A percentile compares a stretch with the other conserved stretches of the same genome.
phyloP scores from a whole-genome alignment of 2,329 filamentous ascomycete species.

The Gyromitra esculenta region DNA sequence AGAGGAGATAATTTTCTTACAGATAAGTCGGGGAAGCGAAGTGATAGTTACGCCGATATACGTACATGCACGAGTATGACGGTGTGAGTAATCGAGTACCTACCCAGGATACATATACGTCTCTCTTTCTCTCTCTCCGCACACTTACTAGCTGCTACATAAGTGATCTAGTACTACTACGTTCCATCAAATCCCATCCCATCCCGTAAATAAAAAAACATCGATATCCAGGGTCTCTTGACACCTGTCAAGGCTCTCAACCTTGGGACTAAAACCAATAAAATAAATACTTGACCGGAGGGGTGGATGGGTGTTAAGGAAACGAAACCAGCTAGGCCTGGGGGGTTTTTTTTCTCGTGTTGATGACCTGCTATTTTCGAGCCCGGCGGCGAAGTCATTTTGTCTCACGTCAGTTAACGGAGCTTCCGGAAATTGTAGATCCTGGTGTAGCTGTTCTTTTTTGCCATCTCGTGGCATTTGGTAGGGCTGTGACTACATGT shows the following conservation, averaged over 20 bases:
- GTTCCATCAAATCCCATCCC: neutral
- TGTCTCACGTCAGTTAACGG: conserved; percentile 32
- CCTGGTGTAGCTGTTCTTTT: neutral
- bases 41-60: neutral
- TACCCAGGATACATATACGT: too few species aligned
- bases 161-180: conserved; percentile 36
- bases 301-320: neutral
- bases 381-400: conserved; percentile 25
- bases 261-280: conserved; percentile 26
- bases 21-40: too few species aligned
- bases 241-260: conserved; percentile 34
- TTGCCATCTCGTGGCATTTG: neutral
- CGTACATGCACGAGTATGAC: conserved; percentile 14
- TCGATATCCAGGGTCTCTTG: conserved; percentile 33
- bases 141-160: neutral
- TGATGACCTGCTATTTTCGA: conserved; percentile 19
- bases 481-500: conserved; percentile 19
- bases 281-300: neutral
- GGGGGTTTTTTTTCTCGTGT: neutral
- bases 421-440: conserved; percentile 21
- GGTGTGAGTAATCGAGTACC: too few species aligned
- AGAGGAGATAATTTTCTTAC: neutral
- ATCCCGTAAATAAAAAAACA: neutral
- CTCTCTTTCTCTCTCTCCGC: too few species aligned
- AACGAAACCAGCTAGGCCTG: conserved; percentile 1